A percentile compares a stretch with the other conserved stretches of the same genome.
These are phyloP conservation scores for Colletotrichum cuscutae DNA, from an alignment of 2,329 filamentous ascomycete species.

Conservation along the genomic window DNA sequence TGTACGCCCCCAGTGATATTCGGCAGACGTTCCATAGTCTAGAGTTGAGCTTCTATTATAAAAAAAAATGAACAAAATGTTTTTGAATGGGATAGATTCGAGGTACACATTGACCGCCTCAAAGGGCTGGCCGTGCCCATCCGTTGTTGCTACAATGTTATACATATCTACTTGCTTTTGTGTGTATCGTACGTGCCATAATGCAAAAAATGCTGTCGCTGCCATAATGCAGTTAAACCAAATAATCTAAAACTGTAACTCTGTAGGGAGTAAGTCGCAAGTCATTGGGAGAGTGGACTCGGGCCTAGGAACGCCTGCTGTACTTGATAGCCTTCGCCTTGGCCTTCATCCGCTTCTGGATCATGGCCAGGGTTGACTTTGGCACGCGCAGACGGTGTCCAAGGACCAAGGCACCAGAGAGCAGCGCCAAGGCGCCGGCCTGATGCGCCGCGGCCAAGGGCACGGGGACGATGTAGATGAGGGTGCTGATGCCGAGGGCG, in stretches of 20 bases:
- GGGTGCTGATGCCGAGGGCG: constrained; percentile 85
- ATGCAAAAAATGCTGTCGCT: constrained; percentile 20
- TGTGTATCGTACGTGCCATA: constrained; percentile 17
- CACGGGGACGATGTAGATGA: constrained; percentile 93
- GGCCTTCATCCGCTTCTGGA: constrained; percentile 60
- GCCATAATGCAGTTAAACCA: constrained; percentile 15
- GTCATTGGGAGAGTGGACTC: no score
- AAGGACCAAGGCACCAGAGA: constrained; percentile 84
- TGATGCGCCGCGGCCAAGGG: constrained; percentile 92
- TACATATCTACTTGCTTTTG: constrained; percentile 29
- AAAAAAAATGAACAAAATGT: background rate
- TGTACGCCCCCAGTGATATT: constrained; percentile 22
- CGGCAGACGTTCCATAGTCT: constrained; percentile 33
- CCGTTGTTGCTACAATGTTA: constrained; percentile 27
- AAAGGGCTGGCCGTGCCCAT: constrained; percentile 5
- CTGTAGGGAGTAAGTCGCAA: background rate
- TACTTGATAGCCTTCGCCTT: no score
- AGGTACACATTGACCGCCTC: constrained; percentile 8
- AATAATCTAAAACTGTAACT: background rate
- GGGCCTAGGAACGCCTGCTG: no score
- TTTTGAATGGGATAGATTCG: background rate
- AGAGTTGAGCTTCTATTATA: constrained; percentile 33
- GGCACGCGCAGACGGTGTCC: constrained; percentile 83
- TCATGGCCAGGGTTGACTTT: constrained; percentile 68
- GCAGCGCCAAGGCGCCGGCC: constrained; percentile 84